Evolutionary conservation across 148 eudicot species (phyloP).

Genomic region (Pharnaceum exiguum): DNA sequence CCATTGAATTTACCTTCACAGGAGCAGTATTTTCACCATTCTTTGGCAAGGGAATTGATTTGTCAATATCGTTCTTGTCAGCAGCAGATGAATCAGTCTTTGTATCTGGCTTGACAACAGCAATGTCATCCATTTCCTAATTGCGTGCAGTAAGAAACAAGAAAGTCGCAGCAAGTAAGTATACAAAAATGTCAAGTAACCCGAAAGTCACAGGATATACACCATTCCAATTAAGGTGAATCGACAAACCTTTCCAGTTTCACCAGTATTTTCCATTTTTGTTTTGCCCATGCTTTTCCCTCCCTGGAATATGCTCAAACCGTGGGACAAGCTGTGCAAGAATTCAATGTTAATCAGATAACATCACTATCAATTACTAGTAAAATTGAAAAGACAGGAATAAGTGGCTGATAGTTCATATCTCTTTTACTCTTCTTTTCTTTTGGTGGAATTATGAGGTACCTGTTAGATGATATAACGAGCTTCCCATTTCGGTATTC

Average conservation of each 20-base stretch:
- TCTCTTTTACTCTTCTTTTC: too few relatives aligned
- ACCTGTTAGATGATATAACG: constrained; percentile 76
- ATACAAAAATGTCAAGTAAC: background rate
- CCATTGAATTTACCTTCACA: constrained; percentile 27
- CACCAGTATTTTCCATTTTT: constrained; percentile 68
- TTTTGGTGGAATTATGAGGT: background rate
- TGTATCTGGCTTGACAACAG: constrained; percentile 44
- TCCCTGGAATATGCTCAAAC: constrained; percentile 81
- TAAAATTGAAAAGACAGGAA: background rate
- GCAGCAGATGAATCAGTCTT: constrained; percentile 42
- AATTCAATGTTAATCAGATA: background rate
- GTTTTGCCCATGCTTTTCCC: constrained; percentile 44
- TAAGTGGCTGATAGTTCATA: too few relatives aligned
- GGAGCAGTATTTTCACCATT: constrained; percentile 53
- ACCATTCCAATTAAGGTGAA: background rate
- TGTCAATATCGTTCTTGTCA: constrained; percentile 58
- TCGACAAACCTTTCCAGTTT: constrained; percentile 69
- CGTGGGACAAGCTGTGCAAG: constrained; percentile 70
- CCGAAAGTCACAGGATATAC: background rate
- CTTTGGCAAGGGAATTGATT: constrained; percentile 42
- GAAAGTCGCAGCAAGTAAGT: background rate
- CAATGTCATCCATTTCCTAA: constrained; percentile 37
- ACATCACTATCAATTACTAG: background rate
- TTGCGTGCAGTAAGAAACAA: constrained; percentile 10
- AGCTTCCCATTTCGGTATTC: constrained; percentile 89